Evolutionary conservation across 176 grass and related monocot species (phyloP), one percentile per base, ranked within the genome.

Genomic region (Avena eriantha): DNA sequence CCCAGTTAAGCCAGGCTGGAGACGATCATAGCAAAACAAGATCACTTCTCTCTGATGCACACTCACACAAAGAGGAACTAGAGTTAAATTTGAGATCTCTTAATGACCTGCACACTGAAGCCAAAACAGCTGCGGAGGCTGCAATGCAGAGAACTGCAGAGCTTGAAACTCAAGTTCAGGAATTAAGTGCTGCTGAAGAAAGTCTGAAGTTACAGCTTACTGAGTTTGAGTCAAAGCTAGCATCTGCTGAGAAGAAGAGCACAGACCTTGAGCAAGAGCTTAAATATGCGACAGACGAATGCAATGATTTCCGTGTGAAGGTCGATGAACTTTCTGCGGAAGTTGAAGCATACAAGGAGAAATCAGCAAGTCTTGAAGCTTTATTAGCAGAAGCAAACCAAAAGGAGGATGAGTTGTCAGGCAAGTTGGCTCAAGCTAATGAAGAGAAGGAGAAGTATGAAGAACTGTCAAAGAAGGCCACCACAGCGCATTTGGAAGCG

Each of bases 391-490:
- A 83, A 83, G 67, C 89, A 79, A 93, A 86, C 59, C 73, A 91
- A 76, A 89, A 82, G 8, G 87, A 95, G 78, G 72, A 39, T 46
- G 67, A 91, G 22, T 89, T 86, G 13, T 89, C 73, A 59, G 84
- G 82, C 13, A 91, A 86, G 73, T 87, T 96, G 61, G 83, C 78
- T 78, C 84, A 83, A 86, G 72, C 85, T 70, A 88, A 80, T 87
- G 85, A 91, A 88, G 90, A 99, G 83, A 94, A 87, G 72, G 93
- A 93, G 23, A 88, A 91, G 8, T 85, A 86, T 57, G 91, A 99
- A 93, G 90, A 91, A 24, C 48, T 87, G 22, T 80, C 86, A 71
- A 91, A 91, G 53, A 84, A 82, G 78, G 35, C 84, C 45, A 86
- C 79, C 60, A 80, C 85, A 85, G 85, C 82, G 29, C 93, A 87